Percentiles rank a stretch among this genome's conserved stretches.
Evolutionary conservation across 2,329 filamentous ascomycete species (phyloP).

Genomic region (Rhynchosporium agropyri): DNA sequence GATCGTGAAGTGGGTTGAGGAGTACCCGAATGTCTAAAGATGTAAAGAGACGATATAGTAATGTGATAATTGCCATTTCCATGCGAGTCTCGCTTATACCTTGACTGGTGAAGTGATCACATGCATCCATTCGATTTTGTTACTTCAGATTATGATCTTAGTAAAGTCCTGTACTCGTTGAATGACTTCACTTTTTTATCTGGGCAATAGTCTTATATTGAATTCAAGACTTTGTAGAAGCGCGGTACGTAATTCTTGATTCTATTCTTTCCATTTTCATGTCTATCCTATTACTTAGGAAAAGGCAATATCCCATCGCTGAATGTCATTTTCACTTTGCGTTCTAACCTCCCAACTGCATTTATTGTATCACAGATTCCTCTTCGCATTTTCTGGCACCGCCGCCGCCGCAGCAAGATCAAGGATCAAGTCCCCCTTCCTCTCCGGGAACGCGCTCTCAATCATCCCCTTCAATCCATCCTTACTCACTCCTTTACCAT

Average conservation of each 20-base stretch:
- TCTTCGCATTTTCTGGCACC: neutral
- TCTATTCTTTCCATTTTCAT: neutral
- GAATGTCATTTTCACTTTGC: too few species aligned
- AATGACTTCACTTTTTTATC: too few species aligned
- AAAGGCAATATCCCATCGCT: too few species aligned
- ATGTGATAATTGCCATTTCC: neutral
- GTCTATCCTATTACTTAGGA: neutral
- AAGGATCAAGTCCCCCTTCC: conserved; percentile 18
- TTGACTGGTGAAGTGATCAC: neutral
- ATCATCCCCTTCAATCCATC: neutral
- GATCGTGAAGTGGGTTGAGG: conserved; percentile 56
- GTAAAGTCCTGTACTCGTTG: too few species aligned
- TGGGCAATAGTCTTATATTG: too few species aligned
- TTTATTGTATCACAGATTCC: too few species aligned
- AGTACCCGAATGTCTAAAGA: conserved; percentile 43
- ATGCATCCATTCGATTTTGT: neutral
- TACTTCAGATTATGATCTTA: neutral
- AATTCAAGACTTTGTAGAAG: too few species aligned
- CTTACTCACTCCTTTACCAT: neutral
- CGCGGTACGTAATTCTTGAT: too few species aligned
- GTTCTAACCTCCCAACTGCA: too few species aligned
- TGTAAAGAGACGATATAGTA: neutral
- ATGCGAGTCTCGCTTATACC: neutral
- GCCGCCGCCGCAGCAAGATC: conserved; percentile 12
- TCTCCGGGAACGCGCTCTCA: conserved; percentile 11